phyloP scores from a whole-genome alignment of 176 grass and related monocot species.

The Zizania latifolia region DNA sequence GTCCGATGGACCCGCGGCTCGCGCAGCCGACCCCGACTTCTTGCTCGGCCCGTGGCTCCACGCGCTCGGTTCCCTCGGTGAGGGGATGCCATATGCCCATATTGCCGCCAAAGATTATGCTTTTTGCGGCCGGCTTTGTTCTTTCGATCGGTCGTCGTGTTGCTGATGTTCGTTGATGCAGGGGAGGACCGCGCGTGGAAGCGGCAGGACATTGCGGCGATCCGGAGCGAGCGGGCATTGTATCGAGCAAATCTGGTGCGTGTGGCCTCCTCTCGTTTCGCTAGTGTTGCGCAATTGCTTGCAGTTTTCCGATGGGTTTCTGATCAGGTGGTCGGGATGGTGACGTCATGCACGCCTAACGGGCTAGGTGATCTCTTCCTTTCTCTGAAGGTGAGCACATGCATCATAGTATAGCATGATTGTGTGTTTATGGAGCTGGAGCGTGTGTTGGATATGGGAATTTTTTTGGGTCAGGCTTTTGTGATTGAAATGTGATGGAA shows the following conservation, averaged over 20 bases:
- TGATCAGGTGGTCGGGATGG: slow-evolving; percentile 53
- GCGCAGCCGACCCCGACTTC: slow-evolving; percentile 53
- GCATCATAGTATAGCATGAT: background rate
- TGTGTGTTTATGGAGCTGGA: background rate
- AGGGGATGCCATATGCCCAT: too few relatives aligned
- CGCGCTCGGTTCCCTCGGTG: slow-evolving; percentile 61
- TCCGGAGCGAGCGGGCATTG: slow-evolving; percentile 15
- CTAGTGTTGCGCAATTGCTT: background rate
- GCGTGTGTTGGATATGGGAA: background rate
- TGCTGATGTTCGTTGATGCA: background rate
- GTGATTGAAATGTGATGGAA: background rate
- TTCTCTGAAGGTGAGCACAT: slow-evolving; percentile 51
- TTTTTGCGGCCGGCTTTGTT: background rate
- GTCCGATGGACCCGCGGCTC: background rate
- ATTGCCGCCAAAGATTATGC: background rate
- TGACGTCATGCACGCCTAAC: slow-evolving; percentile 60
- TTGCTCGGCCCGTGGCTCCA: slow-evolving; percentile 52
- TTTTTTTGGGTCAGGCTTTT: background rate
- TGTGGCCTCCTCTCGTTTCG: background rate
- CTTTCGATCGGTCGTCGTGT: background rate
- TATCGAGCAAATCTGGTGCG: slow-evolving; percentile 48
- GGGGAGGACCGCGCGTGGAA: slow-evolving; percentile 1
- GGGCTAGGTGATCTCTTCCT: slow-evolving; percentile 58
- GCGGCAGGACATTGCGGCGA: slow-evolving; percentile 18
- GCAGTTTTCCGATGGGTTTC: background rate